Base-by-base conservation (phyloP, 345 rosid species). In the Aquilaria yunnanensis region DNA sequence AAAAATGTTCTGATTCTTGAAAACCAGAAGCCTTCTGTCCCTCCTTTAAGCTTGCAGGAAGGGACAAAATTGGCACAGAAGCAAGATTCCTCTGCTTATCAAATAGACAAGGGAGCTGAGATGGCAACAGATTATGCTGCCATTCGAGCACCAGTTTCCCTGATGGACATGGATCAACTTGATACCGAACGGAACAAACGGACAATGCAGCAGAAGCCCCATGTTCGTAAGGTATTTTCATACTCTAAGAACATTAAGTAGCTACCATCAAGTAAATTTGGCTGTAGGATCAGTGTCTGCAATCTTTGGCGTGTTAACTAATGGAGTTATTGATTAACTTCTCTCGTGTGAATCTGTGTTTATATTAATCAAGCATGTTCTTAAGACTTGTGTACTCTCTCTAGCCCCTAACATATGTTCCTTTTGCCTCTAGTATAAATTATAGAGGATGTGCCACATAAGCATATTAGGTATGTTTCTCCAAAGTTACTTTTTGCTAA, bases 1-100 rank as follows among this genome's bases (percentile, higher is more conserved):
- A 93, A 93, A 69, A 77, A 77, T 54, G 83, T 94, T 63, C 85
- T 85, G 70, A 74, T 81, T 77, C 85, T 79, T 41, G 88, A 88
- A 76, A 43, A 64, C 57, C 86, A 88, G 74, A 81, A 77, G 70
- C 80, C 85, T 9, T 60, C 71, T 7, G 29, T 68, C 75, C 65
- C 83, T 55, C 13, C 57, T 29, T 32, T 64, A 52, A 77, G 69
- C 9, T 71, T 67, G 57, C 71, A 72, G n/a, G 85, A 70, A 67
- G 73, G 67, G 57, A 74, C 67, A 63, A 71, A 59, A 54, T 69
- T 61, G 61, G n/a, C 47, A 53, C 72, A 63, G 59, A 73, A 62
- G 60, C 73, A 61, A 54, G 60, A 79, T 34, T 34, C 32, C 33
- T 60, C 64, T 51, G 60, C 13, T 45, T n/a, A 48, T 14, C 29